Evolutionary conservation across 352 stramenopile genomes (phyloP), one percentile per base, ranked within the genome.

Genomic region (Phytophthora idaei): DNA sequence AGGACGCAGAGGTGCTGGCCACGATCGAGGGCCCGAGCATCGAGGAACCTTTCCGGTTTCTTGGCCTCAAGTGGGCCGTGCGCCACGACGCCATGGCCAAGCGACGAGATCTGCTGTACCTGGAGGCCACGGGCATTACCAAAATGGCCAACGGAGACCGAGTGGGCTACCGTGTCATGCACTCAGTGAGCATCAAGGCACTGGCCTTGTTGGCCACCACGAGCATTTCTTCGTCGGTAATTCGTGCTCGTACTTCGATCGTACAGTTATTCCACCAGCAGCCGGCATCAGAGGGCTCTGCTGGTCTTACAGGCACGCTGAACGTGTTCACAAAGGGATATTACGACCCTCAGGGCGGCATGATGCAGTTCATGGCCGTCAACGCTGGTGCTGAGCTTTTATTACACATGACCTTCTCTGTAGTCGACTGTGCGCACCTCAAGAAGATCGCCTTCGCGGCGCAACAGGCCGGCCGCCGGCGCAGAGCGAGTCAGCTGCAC

Each of bases 111-210:
- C 45, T 88, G 25, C 69, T 90, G 48, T 89, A 83, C 55, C 59
- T 92, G 11, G 81, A 92, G 51, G 74, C 75, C 8, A 76, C 74
- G 39, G 84, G 84, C 0, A 41, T 80, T 11, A 71, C 62, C 12
- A 76, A 58, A 0, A 52, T 71, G 25, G 32, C 67, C 5, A 79
- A 66, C 27, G 79, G 79, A 55, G 70, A 87, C 31, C 64, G 63
- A 11, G 45, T 92, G 14, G 83, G 84, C 34, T 90, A 86, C 65
- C 78, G 78, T 12, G 71, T 92, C 29, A 66, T 85, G 57, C 84
- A 92, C 57, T 92, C 83, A 32, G 76, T 91, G 47, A 74, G 78
- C 44, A 73, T 89, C 57, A 82, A 84, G 25, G 79, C 81, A 31
- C 64, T 90, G 39, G 62, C 76, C 7, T 57, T 78, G 27, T 54